Evolutionary conservation across 2,329 filamentous ascomycete species (phyloP).

Genomic region (Kalaharituber pfeilii): DNA sequence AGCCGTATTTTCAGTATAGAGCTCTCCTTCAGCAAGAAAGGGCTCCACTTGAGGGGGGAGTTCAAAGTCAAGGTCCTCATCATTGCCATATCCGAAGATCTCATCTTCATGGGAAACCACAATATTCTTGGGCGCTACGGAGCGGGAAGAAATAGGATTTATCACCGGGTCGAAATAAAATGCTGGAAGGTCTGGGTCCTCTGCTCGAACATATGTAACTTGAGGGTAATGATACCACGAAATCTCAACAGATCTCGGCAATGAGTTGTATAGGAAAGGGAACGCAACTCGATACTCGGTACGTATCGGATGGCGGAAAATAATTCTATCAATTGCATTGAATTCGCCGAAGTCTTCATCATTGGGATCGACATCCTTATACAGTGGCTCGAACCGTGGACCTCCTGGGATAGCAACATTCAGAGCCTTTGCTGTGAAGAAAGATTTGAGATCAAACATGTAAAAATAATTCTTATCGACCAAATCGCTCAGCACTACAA

Average conservation of each 20-base stretch:
- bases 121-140: conserved; percentile 87
- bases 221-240: conserved; percentile 91
- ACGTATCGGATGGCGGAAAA: conserved; percentile 85
- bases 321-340: conserved; percentile 97
- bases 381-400: conserved; percentile 86
- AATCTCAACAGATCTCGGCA: conserved; percentile 82
- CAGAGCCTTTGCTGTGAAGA: conserved; percentile 86
- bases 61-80: conserved; percentile 67
- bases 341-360: conserved; percentile 99
- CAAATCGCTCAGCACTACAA: conserved; percentile 62
- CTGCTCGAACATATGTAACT: conserved; percentile 71
- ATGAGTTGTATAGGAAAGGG: conserved; percentile 88
- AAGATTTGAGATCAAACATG: conserved; percentile 88
- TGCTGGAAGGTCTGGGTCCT: conserved; percentile 75
- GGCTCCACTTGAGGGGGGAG: conserved; percentile 65
- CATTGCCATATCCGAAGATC: conserved; percentile 66
- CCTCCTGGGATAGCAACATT: conserved; percentile 97
- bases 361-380: conserved; percentile 97
- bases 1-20: conserved; percentile 77
- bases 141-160: conserved; percentile 90
- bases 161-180: conserved; percentile 98
- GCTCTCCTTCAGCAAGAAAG: conserved; percentile 74
- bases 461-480: conserved; percentile 96
- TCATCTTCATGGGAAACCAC: conserved; percentile 83
- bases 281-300: conserved; percentile 93